A percentile compares a stretch with the other conserved stretches of the same genome.
phyloP scores from a whole-genome alignment of 108 stramenopile species.

The Nannochloropsis gaditana region DNA sequence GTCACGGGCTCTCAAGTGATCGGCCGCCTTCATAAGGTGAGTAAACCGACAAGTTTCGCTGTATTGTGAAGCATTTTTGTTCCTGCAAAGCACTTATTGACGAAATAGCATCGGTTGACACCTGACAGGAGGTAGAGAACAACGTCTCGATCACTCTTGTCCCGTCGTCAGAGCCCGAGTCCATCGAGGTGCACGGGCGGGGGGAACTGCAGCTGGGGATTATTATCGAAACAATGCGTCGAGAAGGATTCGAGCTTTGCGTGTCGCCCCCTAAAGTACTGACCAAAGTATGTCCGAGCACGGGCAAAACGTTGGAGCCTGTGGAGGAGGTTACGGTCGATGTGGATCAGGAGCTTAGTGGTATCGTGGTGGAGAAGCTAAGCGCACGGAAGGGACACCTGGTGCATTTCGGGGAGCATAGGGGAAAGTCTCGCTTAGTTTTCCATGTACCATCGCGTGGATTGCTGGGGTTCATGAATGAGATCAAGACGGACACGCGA shows the following conservation, averaged over 20 bases:
- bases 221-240: constrained; percentile 95
- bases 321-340: constrained; percentile 87
- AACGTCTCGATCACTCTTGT: constrained; percentile 87
- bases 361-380: constrained; percentile 89
- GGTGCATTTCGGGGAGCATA: constrained; percentile 55
- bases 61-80: too few relatives aligned
- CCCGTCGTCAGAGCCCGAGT: constrained; percentile 70
- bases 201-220: constrained; percentile 97
- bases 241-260: constrained; percentile 97
- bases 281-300: constrained; percentile 50
- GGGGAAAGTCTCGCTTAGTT: constrained; percentile 71
- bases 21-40: background rate
- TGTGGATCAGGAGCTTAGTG: constrained; percentile 83
- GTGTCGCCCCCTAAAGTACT: constrained; percentile 91
- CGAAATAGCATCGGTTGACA: too few relatives aligned
- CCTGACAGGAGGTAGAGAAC: constrained; percentile 74
- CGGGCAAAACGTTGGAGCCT: constrained; percentile 82
- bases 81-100: too few relatives aligned
- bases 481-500: constrained; percentile 75
- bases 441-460: constrained; percentile 93
- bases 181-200: constrained; percentile 88
- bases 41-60: background rate
- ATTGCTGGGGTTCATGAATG: constrained; percentile 85
- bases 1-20: constrained; percentile 57
- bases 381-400: constrained; percentile 58